phyloP scores from a whole-genome alignment of 768 basidiomycete species.

The Tulasnella sp. region DNA sequence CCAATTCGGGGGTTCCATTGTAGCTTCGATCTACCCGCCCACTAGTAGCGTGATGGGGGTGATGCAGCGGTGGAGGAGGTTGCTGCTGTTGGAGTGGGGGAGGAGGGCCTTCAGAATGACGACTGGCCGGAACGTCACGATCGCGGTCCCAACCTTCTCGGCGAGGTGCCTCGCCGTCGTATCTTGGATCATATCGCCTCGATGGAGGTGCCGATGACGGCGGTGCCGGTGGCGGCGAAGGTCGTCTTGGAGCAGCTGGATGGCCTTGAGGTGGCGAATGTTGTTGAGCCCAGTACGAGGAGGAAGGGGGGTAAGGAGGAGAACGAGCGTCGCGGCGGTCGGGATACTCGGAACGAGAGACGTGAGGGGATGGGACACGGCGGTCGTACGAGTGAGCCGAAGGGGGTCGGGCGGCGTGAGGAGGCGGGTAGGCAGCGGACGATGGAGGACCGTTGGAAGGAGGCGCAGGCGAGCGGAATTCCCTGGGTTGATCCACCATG shows the following conservation, averaged over 20 bases:
- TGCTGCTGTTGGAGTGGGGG: conserved; percentile 21
- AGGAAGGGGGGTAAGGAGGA: conserved; percentile 6
- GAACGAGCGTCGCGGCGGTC: not conserved
- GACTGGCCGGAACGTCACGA: conserved; percentile 18
- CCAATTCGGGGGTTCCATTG: conserved; percentile 18
- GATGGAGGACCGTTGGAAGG: conserved; percentile 43
- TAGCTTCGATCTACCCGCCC: conserved; percentile 6
- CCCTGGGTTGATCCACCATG: conserved; percentile 48
- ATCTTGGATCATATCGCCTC: conserved; percentile 58
- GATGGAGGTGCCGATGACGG: conserved; percentile 2
- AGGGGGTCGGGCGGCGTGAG: not conserved
- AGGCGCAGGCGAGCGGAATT: conserved; percentile 38
- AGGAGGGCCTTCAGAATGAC: conserved; percentile 3
- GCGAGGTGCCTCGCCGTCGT: conserved; percentile 30
- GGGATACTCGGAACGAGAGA: conserved; percentile 45
- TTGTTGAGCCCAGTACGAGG: not conserved
- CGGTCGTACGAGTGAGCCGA: not conserved
- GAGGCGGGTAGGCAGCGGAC: conserved; percentile 19
- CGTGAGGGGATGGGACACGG: not conserved
- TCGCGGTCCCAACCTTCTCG: conserved; percentile 8
- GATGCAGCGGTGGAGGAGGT: not conserved
- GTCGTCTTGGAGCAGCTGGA: conserved; percentile 28
- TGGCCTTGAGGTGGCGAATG: conserved; percentile 1
- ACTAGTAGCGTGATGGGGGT: not conserved
- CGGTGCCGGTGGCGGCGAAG: conserved; percentile 32